phyloP scores from a whole-genome alignment of 2,329 filamentous ascomycete genomes.

The Fusarium redolens region DNA sequence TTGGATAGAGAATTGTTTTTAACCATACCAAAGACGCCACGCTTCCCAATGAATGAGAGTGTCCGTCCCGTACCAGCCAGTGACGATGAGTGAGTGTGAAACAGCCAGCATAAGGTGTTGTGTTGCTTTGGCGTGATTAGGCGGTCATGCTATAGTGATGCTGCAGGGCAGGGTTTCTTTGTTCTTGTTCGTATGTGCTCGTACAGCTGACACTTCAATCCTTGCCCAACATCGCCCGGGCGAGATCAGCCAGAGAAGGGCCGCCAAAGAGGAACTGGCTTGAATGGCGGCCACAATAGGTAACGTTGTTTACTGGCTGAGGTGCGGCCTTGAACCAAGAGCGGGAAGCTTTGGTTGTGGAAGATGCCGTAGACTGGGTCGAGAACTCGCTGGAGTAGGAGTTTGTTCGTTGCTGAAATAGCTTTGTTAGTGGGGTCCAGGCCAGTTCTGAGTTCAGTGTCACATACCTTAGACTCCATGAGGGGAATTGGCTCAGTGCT shows the following conservation, averaged over 20 bases:
- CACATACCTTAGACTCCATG: slow-evolving; percentile 42
- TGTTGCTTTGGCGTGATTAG: slow-evolving; percentile 11
- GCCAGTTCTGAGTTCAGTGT: slow-evolving; percentile 17
- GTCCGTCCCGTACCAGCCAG: slow-evolving; percentile 46
- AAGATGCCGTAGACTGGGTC: slow-evolving; percentile 40
- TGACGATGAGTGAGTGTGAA: slow-evolving; percentile 30
- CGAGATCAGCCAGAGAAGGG: slow-evolving; percentile 57
- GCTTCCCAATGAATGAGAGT: slow-evolving; percentile 26
- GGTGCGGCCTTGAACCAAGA: slow-evolving; percentile 52
- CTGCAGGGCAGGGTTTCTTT: slow-evolving; percentile 9
- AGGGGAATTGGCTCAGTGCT: slow-evolving; percentile 40
- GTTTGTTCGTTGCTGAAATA: slow-evolving; percentile 41
- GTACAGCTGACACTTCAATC: slow-evolving; percentile 35
- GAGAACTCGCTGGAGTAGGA: slow-evolving; percentile 48
- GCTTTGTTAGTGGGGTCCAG: slow-evolving; percentile 33
- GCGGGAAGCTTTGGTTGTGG: slow-evolving; percentile 49
- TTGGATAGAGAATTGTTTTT: slow-evolving; percentile 13
- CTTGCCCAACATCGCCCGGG: slow-evolving; percentile 55
- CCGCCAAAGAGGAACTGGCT: slow-evolving; percentile 65
- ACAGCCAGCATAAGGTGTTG: slow-evolving; percentile 15
- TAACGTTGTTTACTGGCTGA: slow-evolving; percentile 62
- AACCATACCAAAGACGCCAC: slow-evolving; percentile 35
- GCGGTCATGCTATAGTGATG: slow-evolving; percentile 10
- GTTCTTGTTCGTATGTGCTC: slow-evolving; percentile 10
- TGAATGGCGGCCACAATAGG: slow-evolving; percentile 66